Evolutionary conservation across 2,329 filamentous ascomycete species (phyloP).

Genomic region (Sporothrix curviconia): DNA sequence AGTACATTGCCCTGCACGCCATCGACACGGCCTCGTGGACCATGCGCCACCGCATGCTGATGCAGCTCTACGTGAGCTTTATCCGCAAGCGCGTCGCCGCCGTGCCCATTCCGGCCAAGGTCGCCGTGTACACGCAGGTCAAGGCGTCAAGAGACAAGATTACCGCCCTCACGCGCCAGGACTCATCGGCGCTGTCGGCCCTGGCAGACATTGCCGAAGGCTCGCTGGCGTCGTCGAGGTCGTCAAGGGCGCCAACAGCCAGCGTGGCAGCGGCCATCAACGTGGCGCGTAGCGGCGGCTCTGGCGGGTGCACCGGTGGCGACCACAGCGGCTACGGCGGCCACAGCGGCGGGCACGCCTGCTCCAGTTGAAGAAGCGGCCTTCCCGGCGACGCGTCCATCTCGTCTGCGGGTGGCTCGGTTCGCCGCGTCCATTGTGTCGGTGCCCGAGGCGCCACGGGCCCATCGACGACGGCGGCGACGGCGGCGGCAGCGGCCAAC

Average conservation of each 20-base stretch:
- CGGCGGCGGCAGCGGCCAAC: neutral
- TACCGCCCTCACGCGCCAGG: neutral
- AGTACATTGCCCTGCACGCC: conserved; percentile 32
- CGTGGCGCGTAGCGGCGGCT: too few species aligned
- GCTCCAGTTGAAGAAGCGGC: too few species aligned
- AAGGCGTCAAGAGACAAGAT: neutral
- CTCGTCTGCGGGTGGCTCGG: too few species aligned
- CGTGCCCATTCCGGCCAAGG: conserved; percentile 18
- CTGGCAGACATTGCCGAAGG: neutral
- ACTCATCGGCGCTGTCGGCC: neutral
- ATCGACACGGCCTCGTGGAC: conserved; percentile 42
- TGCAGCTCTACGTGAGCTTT: conserved; percentile 45
- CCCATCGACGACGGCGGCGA: neutral
- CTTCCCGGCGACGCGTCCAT: too few species aligned
- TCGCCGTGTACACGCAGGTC: conserved; percentile 3
- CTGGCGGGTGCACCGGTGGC: too few species aligned
- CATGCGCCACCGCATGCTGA: conserved; percentile 43
- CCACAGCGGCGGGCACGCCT: too few species aligned
- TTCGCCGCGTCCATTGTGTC: too few species aligned
- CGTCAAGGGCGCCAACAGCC: too few species aligned
- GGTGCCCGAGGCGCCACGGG: neutral
- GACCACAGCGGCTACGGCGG: too few species aligned
- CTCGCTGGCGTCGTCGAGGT: too few species aligned
- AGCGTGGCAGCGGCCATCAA: too few species aligned
- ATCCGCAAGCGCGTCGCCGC: conserved; percentile 35